Evolutionary conservation across 2,329 filamentous ascomycete genomes (phyloP).

Genomic region (Curvularia eragrostidis): DNA sequence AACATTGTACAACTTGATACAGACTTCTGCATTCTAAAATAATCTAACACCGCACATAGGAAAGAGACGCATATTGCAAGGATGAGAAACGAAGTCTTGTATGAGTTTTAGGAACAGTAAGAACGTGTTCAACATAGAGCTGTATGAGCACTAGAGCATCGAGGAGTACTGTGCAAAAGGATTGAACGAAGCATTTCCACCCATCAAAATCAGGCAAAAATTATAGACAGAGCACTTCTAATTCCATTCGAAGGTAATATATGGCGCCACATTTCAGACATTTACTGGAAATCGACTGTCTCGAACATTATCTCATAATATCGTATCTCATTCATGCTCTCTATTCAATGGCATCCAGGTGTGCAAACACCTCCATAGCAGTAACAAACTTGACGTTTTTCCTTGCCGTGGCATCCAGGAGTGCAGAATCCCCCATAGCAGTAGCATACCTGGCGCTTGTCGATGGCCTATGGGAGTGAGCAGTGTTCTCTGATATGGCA

Average conservation of each 20-base stretch:
- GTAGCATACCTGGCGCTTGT: constrained; percentile 5
- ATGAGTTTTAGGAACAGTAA: too few relatives aligned
- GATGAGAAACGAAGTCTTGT: too few relatives aligned
- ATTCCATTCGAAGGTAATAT: neutral
- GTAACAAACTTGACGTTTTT: constrained; percentile 5
- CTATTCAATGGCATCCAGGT: constrained; percentile 1
- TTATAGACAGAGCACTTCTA: neutral
- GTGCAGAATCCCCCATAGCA: constrained; percentile 8
- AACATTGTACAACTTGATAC: too few relatives aligned
- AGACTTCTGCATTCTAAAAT: too few relatives aligned
- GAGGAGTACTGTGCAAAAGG: too few relatives aligned
- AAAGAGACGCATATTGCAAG: too few relatives aligned
- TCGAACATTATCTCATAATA: neutral
- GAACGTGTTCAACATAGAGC: too few relatives aligned
- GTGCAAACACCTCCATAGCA: constrained; percentile 8
- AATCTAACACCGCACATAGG: too few relatives aligned
- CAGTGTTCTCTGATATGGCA: neutral
- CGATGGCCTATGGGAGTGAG: neutral
- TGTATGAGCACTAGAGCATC: too few relatives aligned
- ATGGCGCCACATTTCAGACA: neutral
- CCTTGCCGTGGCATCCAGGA: neutral
- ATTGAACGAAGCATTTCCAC: neutral
- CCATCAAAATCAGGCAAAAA: neutral
- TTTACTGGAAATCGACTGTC: neutral
- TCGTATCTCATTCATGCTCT: neutral